These are phyloP conservation scores for Mariannaea sp. DNA, from an alignment of 2,329 filamentous ascomycete species.

Conservation along the genomic window DNA sequence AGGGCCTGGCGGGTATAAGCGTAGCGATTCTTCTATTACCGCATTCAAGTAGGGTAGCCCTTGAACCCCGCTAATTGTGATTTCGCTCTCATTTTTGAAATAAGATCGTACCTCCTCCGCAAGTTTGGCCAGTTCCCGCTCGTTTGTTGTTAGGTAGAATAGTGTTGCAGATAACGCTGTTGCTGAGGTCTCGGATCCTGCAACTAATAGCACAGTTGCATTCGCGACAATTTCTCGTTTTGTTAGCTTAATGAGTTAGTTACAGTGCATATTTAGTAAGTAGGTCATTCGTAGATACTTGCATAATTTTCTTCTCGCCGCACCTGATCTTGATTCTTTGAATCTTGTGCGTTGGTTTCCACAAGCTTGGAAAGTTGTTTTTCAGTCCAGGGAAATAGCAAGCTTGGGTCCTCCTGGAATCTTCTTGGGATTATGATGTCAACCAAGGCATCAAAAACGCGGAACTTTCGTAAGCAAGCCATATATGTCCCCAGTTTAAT, in stretches of 20 bases:
- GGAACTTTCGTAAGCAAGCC: background rate
- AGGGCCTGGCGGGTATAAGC: conserved; percentile 42
- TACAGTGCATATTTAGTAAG: background rate
- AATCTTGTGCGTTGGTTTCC: background rate
- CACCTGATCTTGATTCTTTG: background rate
- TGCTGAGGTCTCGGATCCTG: conserved; percentile 43
- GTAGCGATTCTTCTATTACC: conserved; percentile 48
- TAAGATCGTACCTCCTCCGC: conserved; percentile 45
- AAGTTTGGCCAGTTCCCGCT: conserved; percentile 32
- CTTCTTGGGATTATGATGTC: background rate
- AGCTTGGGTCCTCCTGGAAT: background rate
- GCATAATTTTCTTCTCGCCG: background rate
- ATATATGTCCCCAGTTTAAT: conserved; percentile 3
- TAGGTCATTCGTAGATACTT: background rate
- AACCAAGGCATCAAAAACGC: background rate
- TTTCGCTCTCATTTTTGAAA: conserved; percentile 45
- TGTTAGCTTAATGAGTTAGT: conserved; percentile 1
- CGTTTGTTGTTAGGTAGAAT: conserved; percentile 38
- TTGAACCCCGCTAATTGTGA: conserved; percentile 33
- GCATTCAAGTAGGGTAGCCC: conserved; percentile 47
- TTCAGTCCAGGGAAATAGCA: background rate
- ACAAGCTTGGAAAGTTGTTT: background rate
- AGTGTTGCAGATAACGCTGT: conserved; percentile 37
- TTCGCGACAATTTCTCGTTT: conserved; percentile 16
- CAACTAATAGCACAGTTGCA: conserved; percentile 33